Percentiles rank a stretch among this genome's conserved stretches.
Conservation (phyloP, 2,329 filamentous ascomycete species). For the Pestalotiopsis fici region DNA sequence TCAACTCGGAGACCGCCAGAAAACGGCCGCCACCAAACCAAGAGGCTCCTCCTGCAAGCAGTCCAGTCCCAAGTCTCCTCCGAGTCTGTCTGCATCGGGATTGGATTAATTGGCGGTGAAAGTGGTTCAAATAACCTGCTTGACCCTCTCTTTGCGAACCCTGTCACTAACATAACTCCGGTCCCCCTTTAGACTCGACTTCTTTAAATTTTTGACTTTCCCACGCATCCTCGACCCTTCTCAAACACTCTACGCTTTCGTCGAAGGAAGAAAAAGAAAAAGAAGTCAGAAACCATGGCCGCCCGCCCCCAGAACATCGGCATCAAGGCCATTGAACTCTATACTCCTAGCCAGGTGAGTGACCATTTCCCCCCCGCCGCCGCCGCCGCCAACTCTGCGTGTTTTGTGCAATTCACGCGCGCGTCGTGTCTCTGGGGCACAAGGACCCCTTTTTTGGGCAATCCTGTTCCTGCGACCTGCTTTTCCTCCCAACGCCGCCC, state of each 20-base stretch:
- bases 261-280: not conserved
- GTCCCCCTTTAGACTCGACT: not conserved
- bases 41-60: not conserved
- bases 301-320: conserved; percentile 82
- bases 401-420: not conserved
- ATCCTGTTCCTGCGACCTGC: not conserved
- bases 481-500: not conserved
- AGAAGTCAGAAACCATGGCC: conserved; percentile 55
- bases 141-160: not conserved
- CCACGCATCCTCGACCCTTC: not conserved
- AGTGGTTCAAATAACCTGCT: conserved; percentile 2
- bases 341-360: conserved; percentile 78
- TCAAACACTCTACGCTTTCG: not conserved
- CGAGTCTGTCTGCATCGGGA: not conserved
- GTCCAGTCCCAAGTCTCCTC: not conserved
- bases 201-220: not conserved
- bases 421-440: not conserved
- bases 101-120: conserved; percentile 10
- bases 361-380: conserved; percentile 31
- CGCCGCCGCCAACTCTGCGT: too few species aligned
- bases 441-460: not conserved
- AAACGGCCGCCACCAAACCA: not conserved
- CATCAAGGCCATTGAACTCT: conserved; percentile 92
- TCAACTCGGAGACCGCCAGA: not conserved
- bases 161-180: conserved; percentile 3